Base-by-base conservation (phyloP, 495 filamentous ascomycete species). In the Aspergillus homomorphus region DNA sequence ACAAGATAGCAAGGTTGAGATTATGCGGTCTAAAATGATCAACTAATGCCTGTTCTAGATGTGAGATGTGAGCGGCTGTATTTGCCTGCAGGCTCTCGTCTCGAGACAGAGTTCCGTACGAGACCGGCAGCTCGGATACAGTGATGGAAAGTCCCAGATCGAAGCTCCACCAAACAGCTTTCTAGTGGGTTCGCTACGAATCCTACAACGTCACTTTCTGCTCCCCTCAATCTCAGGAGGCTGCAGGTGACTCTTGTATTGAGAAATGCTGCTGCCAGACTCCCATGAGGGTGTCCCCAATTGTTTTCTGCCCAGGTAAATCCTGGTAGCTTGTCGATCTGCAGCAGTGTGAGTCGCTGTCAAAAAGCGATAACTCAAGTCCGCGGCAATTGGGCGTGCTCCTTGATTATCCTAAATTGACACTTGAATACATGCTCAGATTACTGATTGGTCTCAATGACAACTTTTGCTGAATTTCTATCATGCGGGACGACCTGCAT, bases 121-220 rank as follows among this genome's bases (percentile, higher is more conserved):
- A n/a, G 48, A 28, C 46, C 48, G 48, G 19, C 28, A 30, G 24
- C 18, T 51, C 33, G 48, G 23, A 51, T 28, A 51, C 48, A 51
- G 28, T 28, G 45, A 24, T 50, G 46, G 33, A 14, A 51, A 51
- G 23, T 50, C 23, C 19, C 20, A 4, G 48, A 51, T 48, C 5
- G 14, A 22, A 10, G 45, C 48, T 51, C 48, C 48, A 51, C 48
- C 22, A 26, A 6, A 26, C 24, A 26, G 48, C 16, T 28, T 51
- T 51, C 48, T 51, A 51, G 24, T 28, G 22, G 48, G 15, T 51
- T 30, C 48, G 15, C 48, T 51, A n/a, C 48, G 14, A 30, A 51
- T 51, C 48, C 28, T 51, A 28, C 48, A 51, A 28, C 48, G 48
- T 51, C 48, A 30, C 30, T 18, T 30, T 51, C 24, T 14, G 10